phyloP scores from a whole-genome alignment of 2,329 filamentous ascomycete genomes.

The Didymella segeticola region DNA sequence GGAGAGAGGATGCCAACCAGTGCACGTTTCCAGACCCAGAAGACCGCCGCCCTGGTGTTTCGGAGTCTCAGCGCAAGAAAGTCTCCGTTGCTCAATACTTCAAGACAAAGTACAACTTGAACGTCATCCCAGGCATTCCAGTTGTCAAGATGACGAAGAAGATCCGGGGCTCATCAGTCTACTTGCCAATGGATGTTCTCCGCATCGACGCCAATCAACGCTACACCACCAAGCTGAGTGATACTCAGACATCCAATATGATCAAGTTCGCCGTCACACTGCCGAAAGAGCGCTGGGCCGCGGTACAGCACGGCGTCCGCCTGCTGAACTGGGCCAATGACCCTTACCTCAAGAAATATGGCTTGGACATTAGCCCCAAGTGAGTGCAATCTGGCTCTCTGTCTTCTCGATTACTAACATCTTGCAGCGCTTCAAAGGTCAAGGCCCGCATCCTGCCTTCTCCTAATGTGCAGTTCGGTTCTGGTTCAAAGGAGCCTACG shows the following conservation, averaged over 20 bases:
- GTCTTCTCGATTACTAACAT: background rate
- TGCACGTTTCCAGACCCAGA: constrained; percentile 64
- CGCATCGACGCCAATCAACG: constrained; percentile 62
- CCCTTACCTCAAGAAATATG: constrained; percentile 73
- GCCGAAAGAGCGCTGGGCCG: constrained; percentile 69
- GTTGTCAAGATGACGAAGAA: constrained; percentile 66
- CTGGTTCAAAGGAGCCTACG: constrained; percentile 30
- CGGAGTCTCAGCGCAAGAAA: constrained; percentile 64
- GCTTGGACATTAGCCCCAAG: constrained; percentile 69
- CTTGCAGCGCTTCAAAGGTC: constrained; percentile 60
- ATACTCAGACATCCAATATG: constrained; percentile 78
- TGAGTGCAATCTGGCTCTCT: background rate
- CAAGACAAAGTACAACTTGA: constrained; percentile 58
- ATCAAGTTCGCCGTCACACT: constrained; percentile 90
- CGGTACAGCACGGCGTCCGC: constrained; percentile 72
- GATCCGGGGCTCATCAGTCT: constrained; percentile 48
- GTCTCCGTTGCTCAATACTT: constrained; percentile 66
- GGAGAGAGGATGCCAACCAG: constrained; percentile 51
- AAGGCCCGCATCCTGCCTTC: constrained; percentile 74
- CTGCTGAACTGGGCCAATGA: constrained; percentile 74
- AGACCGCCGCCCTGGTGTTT: constrained; percentile 61
- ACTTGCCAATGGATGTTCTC: constrained; percentile 65
- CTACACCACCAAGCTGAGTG: constrained; percentile 65
- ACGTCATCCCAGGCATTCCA: constrained; percentile 58
- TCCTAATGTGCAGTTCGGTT: constrained; percentile 73